Base-by-base conservation (phyloP, 257 asterid species). In the Solanum bukasovii region DNA sequence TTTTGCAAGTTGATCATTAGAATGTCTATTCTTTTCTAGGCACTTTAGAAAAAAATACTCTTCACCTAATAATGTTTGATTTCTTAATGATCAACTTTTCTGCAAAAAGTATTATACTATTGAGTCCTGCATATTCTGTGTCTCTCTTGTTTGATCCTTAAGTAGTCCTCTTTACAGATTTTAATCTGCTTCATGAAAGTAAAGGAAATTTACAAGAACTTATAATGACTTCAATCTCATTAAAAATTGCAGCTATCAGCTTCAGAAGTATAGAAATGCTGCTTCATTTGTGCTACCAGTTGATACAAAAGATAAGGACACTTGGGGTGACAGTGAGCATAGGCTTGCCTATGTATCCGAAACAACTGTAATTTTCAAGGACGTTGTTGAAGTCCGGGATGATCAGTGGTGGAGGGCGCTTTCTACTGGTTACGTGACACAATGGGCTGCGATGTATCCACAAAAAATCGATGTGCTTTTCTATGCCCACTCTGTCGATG, bases 321-420 rank as follows among this genome's bases (percentile, higher is more conserved):
- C 99, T 10, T 97, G 99, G 99, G 99, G 99, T 0, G 99, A 97
- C 27, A 95, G 99, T 56, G 98, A 97, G 78, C 99, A 97, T 81
- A 87, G 99, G 85, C 91, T 97, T 1, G 99, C 99, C 33, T 96
- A 97, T 78, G 96, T 97, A 4, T 93, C 99, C 2, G 99, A 97
- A 88, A 97, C 99, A 34, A 97, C 99, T 3, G 99, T 95, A 16
- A 96, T 97, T 37, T 97, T 96, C 96, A 97, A 96, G 88, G 98
- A 92, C 81, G 87, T 94, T 4, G 98, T 97, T 65, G 98, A 96
- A 90, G 98, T 94, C 33, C 88, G 99, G 31, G 99, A 97, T 85
- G 96, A 96, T 44, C 99, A 96, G 74, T 97, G 99, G 99, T 97
- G 99, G 99, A 96, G 91, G 81, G 99, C 99, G 18, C 95, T 97